Evolutionary conservation across 306 rosid species (phyloP), one percentile per base, ranked within the genome.

Genomic region (Glycine tomentella): DNA sequence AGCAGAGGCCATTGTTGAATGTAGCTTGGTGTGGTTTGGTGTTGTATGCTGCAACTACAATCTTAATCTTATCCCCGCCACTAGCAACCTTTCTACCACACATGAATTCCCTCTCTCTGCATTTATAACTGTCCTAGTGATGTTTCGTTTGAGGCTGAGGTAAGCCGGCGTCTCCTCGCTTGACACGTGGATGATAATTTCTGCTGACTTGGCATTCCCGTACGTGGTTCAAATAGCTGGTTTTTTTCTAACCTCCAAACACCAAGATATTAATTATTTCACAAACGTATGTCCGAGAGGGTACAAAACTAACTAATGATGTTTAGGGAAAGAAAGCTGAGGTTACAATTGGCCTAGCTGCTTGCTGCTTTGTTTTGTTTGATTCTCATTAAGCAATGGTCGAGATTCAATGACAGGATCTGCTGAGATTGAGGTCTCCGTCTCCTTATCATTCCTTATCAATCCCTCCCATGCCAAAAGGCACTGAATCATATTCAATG

Each of bases 161-260:
- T 86, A 83, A 62, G 12, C 84, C 79, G 17, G 17, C 91, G 87
- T 83, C 83, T 95, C 50, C 46, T 7, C 4, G 2, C 56, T 3
- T 34, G 81, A 87, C 97, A 79, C 49, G 87, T 91, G 93, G 98
- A 86, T 82, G 99, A 95, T 94, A 90, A 90, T 78, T 72, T 75
- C 40, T 83, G 83, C 90, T 83, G 81, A 87, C 77, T 57, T 87
- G 85, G 87, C 85, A 42, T 7, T 45, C 80, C 82, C 74, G 20
- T 73, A 44, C 79, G 87, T 82, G 91, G 89, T 89, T 88, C 85
- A 74, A 59, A 82, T 87, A 50, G 69, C 81, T 86, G 86, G 58
- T 53, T 53, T 76, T 87, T 84, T 88, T 63, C 80, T 70, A 89
- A 87, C 88, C 92, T 36, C 40, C 31, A 25, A 25, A 25, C 31